Evolutionary conservation across 2,329 filamentous ascomycete genomes (phyloP).

Genomic region (Apiospora pterosperma): DNA sequence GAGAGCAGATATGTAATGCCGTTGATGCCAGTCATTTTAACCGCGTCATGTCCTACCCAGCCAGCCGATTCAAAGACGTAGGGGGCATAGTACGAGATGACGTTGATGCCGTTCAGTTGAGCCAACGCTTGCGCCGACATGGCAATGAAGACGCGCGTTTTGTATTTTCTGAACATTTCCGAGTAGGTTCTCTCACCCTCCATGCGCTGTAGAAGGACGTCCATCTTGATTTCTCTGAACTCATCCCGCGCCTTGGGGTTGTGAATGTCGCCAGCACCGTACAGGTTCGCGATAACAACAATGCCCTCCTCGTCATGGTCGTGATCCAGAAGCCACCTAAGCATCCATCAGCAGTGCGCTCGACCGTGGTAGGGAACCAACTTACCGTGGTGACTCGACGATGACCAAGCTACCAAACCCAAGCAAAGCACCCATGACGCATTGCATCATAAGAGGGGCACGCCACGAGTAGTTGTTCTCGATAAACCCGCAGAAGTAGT

Average conservation of each 20-base stretch:
- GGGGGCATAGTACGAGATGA: conserved; percentile 98
- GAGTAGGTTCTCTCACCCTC: conserved; percentile 88
- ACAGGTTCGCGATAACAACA: conserved; percentile 95
- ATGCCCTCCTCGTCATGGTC: conserved; percentile 98
- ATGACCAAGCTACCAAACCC: conserved; percentile 86
- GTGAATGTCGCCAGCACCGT: conserved; percentile 93
- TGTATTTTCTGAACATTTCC: conserved; percentile 95
- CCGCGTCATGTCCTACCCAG: conserved; percentile 86
- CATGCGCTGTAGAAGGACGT: conserved; percentile 86
- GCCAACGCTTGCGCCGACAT: conserved; percentile 97
- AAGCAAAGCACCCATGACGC: conserved; percentile 85
- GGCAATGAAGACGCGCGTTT: conserved; percentile 91
- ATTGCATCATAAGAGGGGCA: conserved; percentile 85
- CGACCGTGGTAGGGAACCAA: background rate
- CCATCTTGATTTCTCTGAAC: conserved; percentile 98
- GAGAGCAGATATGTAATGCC: conserved; percentile 84
- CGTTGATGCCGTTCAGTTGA: conserved; percentile 98
- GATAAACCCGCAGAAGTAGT: conserved; percentile 95
- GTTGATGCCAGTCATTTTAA: conserved; percentile 97
- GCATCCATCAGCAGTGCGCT: conserved; percentile 18
- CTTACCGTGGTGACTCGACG: conserved; percentile 89
- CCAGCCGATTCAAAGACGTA: conserved; percentile 95
- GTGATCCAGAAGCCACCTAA: conserved; percentile 92
- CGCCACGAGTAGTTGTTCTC: conserved; percentile 85
- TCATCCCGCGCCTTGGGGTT: conserved; percentile 89